Percentiles rank a stretch among this genome's conserved stretches.
Conservation (phyloP, 805 yeast genomes). For the Metschnikowia noctiluminum region DNA sequence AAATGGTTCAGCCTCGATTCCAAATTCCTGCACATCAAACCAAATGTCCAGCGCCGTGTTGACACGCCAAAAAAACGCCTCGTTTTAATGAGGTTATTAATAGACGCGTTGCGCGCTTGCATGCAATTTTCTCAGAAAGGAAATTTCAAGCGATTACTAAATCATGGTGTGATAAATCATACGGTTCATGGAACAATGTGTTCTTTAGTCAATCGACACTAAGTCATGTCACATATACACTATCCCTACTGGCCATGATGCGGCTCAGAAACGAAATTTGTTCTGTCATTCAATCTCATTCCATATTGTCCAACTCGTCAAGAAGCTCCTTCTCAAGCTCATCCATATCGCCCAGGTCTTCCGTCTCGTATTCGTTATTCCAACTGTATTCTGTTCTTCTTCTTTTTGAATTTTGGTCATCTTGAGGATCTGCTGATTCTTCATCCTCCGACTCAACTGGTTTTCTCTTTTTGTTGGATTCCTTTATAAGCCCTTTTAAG, state of each 20-base stretch:
- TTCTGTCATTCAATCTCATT: neutral
- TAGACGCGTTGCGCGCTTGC: constrained; percentile 4
- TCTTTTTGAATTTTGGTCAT: constrained; percentile 2
- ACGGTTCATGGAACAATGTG: no score
- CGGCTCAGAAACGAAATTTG: no score
- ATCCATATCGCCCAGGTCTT: constrained; percentile 32
- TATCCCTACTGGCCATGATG: no score
- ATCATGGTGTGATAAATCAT: no score
- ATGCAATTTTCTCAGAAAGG: neutral
- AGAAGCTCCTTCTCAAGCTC: constrained; percentile 49
- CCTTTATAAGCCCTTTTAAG: constrained; percentile 24
- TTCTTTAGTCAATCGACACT: no score
- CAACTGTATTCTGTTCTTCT: constrained; percentile 7
- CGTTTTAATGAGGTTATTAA: neutral
- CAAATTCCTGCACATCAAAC: neutral
- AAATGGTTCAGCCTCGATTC: neutral
- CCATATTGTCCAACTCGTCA: constrained; percentile 48
- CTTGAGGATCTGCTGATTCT: constrained; percentile 14
- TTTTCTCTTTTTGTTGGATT: constrained; percentile 17
- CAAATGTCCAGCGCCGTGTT: neutral
- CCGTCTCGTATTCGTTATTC: constrained; percentile 10
- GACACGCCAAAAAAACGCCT: neutral
- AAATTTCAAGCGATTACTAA: neutral
- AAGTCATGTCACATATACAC: no score
- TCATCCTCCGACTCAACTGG: constrained; percentile 19